Percentiles rank a stretch among this genome's conserved stretches.
phyloP scores from a whole-genome alignment of 1,139 yeast species.

The Saccharomyces pastorianus region DNA sequence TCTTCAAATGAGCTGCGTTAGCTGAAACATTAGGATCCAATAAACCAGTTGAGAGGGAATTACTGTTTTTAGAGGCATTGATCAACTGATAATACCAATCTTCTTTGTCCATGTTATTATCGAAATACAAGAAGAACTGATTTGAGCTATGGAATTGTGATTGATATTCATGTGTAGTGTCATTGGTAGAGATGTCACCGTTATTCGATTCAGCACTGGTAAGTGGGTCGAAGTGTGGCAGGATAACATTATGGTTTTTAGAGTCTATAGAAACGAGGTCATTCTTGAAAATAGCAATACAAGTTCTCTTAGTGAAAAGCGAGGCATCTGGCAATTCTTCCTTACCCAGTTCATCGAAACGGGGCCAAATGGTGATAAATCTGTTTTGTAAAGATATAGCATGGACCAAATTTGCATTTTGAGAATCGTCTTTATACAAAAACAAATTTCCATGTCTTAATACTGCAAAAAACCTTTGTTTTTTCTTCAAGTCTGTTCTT shows the following conservation, averaged over 20 bases:
- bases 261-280: constrained; percentile 9
- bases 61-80: constrained; percentile 50
- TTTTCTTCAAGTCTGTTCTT: constrained; percentile 32
- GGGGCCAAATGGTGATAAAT: constrained; percentile 82
- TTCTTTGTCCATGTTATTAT: constrained; percentile 73
- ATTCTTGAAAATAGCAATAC: constrained; percentile 60
- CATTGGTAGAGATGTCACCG: background rate
- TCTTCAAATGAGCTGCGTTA: constrained; percentile 60
- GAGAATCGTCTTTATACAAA: constrained; percentile 56
- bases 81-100: constrained; percentile 85
- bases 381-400: constrained; percentile 69
- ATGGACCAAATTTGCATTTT: constrained; percentile 52
- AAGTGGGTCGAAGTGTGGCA: background rate
- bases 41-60: constrained; percentile 6
- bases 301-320: constrained; percentile 68
- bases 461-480: constrained; percentile 59
- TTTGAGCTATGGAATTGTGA: constrained; percentile 8
- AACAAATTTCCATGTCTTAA: constrained; percentile 80
- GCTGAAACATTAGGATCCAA: constrained; percentile 53
- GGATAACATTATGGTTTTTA: background rate
- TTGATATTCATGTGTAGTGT: background rate
- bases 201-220: background rate
- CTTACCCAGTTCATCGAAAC: constrained; percentile 28
- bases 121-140: constrained; percentile 62
- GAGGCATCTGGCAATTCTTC: constrained; percentile 56